Percentiles rank a stretch among this genome's conserved stretches.
Conservation (phyloP, 1,284 basidiomycete genomes). For the Heliocybe sulcata region DNA sequence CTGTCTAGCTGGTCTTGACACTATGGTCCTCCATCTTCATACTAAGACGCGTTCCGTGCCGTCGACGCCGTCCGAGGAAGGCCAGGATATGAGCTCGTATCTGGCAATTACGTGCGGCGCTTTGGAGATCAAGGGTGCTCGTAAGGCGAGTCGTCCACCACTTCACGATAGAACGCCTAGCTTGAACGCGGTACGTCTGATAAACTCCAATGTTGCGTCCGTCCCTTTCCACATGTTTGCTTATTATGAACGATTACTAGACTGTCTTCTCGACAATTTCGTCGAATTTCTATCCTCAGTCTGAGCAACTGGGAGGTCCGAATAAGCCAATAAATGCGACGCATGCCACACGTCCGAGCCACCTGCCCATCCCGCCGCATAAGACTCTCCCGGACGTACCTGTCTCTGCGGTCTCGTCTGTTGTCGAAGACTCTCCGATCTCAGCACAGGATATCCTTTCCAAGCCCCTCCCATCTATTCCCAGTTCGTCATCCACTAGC, state of each 20-base stretch:
- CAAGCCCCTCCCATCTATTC: not conserved
- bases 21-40: conserved; percentile 27
- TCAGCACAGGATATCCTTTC: not conserved
- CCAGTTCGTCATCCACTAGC: not conserved
- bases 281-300: not conserved
- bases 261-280: not conserved
- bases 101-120: conserved; percentile 10
- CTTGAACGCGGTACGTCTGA: conserved; percentile 7
- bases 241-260: not conserved
- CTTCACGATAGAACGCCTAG: conserved; percentile 18
- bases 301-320: not conserved
- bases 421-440: not conserved
- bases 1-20: conserved; percentile 34
- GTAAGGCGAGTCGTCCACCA: conserved; percentile 15
- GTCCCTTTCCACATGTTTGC: not conserved
- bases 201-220: not conserved
- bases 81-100: not conserved
- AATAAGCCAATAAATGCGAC: not conserved
- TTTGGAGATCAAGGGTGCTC: conserved; percentile 14
- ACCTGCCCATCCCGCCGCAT: not conserved
- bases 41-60: conserved; percentile 1
- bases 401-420: not conserved
- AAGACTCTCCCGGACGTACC: not conserved
- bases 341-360: not conserved
- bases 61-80: not conserved